Conservation (phyloP, 208 protist genomes). For the Crithidia bombi region DNA sequence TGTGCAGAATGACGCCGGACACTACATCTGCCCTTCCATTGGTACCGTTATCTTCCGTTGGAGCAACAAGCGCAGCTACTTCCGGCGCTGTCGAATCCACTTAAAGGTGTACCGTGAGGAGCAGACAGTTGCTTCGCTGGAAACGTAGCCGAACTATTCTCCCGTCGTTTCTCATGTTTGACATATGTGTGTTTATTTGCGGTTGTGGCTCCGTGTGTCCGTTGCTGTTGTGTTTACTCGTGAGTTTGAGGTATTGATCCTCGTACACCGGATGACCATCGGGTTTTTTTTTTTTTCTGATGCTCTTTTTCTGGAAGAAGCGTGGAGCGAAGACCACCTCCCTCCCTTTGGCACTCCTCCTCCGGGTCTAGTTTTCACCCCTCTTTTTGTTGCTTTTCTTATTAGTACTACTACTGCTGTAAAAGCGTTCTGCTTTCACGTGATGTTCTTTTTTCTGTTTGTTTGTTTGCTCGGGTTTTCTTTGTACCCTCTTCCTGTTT, state of each 20-base stretch:
- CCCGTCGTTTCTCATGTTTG: not conserved
- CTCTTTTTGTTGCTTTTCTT: constrained; percentile 6
- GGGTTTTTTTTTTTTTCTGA: constrained; percentile 33
- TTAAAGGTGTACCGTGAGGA: constrained; percentile 46
- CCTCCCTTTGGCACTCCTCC: too few relatives aligned
- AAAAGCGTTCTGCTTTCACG: not conserved
- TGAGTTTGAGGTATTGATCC: too few relatives aligned
- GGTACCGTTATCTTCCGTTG: constrained; percentile 68
- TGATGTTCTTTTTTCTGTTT: constrained; percentile 3
- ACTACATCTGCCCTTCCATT: constrained; percentile 48
- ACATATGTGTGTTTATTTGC: constrained; percentile 13
- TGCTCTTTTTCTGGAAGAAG: too few relatives aligned
- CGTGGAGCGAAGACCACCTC: too few relatives aligned
- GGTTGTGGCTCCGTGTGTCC: too few relatives aligned
- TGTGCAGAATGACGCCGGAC: constrained; percentile 47
- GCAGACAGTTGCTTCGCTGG: not conserved
- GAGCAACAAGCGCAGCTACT: constrained; percentile 46
- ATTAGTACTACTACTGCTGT: not conserved
- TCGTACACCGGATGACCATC: constrained; percentile 2
- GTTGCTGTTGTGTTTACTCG: too few relatives aligned
- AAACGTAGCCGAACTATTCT: not conserved
- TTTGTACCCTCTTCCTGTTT: constrained; percentile 2
- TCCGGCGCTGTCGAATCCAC: constrained; percentile 32
- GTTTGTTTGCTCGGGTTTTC: not conserved
- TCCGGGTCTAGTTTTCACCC: too few relatives aligned